phyloP scores from a whole-genome alignment of 2,329 filamentous ascomycete species.

The Cryphonectria japonica region DNA sequence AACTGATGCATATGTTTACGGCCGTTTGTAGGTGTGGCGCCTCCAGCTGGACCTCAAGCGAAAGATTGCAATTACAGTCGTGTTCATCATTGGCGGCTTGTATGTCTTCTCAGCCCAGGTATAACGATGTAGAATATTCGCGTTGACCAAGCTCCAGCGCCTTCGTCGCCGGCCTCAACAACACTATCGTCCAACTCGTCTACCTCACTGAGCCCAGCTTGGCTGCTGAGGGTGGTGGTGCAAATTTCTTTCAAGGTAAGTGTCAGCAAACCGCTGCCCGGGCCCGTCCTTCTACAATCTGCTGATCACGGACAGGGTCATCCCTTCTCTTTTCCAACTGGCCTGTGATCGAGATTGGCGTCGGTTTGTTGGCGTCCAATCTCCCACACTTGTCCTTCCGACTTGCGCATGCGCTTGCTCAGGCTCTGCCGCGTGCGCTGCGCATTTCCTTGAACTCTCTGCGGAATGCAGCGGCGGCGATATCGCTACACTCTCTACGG shows the following conservation, averaged over 20 bases:
- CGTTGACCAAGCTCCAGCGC: constrained; percentile 18
- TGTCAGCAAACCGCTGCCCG: neutral
- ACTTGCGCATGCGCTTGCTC: too few relatives aligned
- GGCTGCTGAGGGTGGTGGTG: constrained; percentile 16
- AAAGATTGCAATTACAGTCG: constrained; percentile 24
- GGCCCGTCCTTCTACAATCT: neutral
- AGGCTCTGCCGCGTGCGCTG: too few relatives aligned
- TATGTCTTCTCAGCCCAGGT: constrained; percentile 12
- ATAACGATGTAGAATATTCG: neutral
- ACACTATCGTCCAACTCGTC: constrained; percentile 28
- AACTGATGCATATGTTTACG: neutral
- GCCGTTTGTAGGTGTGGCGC: constrained; percentile 22
- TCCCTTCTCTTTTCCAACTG: constrained; percentile 29
- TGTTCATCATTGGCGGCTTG: constrained; percentile 29
- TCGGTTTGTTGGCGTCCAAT: constrained; percentile 28
- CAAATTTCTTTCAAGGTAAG: constrained; percentile 27
- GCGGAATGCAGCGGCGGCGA: constrained; percentile 10
- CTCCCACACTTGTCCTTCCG: constrained; percentile 19
- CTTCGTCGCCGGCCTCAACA: constrained; percentile 27
- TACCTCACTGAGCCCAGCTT: constrained; percentile 25
- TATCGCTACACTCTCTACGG: constrained; percentile 27
- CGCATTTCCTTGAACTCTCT: too few relatives aligned
- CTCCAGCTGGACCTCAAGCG: constrained; percentile 28
- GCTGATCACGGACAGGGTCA: constrained; percentile 20
- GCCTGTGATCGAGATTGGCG: constrained; percentile 29